Evolutionary conservation across 495 filamentous ascomycete genomes (phyloP).

Genomic region (Lasiosphaeriaceae sp.): DNA sequence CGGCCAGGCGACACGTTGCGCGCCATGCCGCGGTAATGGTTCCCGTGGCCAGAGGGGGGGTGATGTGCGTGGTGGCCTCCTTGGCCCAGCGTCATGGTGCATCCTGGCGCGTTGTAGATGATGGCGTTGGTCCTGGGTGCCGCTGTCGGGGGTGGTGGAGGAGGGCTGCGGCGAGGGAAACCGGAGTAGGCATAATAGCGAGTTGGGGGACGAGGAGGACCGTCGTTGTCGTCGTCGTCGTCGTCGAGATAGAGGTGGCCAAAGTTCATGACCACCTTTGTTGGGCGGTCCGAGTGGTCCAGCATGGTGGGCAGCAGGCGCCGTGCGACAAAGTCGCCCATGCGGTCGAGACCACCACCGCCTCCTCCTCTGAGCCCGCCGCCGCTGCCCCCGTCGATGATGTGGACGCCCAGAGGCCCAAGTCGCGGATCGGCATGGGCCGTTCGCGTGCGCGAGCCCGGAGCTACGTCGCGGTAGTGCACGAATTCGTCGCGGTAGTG

Average conservation of each 20-base stretch:
- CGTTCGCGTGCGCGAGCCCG: no score
- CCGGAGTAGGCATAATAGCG: no score
- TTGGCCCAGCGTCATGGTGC: slow-evolving; percentile 10
- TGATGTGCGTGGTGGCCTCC: no score
- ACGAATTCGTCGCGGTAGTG: no score
- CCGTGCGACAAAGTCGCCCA: slow-evolving; percentile 1
- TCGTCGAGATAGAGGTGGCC: slow-evolving; percentile 7
- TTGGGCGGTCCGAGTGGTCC: slow-evolving; percentile 4
- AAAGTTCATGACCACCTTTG: slow-evolving; percentile 11
- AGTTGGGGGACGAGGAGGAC: no score
- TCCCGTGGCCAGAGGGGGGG: not conserved
- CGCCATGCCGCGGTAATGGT: not conserved
- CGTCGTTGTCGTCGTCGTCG: no score
- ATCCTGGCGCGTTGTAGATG: slow-evolving; percentile 29
- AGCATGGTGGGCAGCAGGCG: slow-evolving; percentile 7
- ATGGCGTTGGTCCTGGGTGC: slow-evolving; percentile 12
- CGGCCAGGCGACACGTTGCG: not conserved
- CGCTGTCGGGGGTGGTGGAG: not conserved
- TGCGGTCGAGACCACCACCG: not conserved
- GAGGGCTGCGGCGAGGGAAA: no score
- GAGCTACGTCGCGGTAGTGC: no score
- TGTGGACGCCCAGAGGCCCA: no score
- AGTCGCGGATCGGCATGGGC: no score
- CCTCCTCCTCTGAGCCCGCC: not conserved
- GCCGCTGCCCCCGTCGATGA: no score